A percentile compares a stretch with the other conserved stretches of the same genome.
Evolutionary conservation across 1,284 basidiomycete species (phyloP).

Genomic region (Cutaneotrichosporon arboriforme): DNA sequence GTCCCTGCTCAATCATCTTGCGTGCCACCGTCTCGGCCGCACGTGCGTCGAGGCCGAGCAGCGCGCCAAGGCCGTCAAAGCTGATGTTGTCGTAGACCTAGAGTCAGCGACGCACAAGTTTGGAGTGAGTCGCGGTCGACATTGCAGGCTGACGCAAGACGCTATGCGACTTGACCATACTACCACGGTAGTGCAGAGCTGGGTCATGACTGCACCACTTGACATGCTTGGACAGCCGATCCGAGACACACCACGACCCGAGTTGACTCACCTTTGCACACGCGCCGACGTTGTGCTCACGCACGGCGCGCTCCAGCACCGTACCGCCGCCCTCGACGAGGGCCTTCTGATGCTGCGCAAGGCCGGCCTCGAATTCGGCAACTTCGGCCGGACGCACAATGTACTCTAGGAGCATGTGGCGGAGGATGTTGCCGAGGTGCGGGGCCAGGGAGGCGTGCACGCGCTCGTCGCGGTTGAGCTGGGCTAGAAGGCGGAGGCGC

Average conservation of each 20-base stretch:
- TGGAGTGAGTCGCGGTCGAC: too few species aligned
- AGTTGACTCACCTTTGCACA: slow-evolving; percentile 72
- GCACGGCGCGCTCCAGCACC: slow-evolving; percentile 93
- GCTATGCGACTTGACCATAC: too few species aligned
- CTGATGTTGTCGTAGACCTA: slow-evolving; percentile 88
- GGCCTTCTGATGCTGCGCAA: slow-evolving; percentile 89
- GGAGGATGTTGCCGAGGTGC: slow-evolving; percentile 69
- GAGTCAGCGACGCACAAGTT: slow-evolving; percentile 8
- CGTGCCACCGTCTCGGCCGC: slow-evolving; percentile 90
- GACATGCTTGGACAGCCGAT: too few species aligned
- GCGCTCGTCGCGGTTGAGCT: slow-evolving; percentile 89
- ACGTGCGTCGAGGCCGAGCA: slow-evolving; percentile 76
- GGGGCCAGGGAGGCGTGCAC: slow-evolving; percentile 57
- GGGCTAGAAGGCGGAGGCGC: slow-evolving; percentile 82
- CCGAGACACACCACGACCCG: too few species aligned
- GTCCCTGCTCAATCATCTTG: slow-evolving; percentile 88
- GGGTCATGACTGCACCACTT: too few species aligned
- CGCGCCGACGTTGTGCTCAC: slow-evolving; percentile 96
- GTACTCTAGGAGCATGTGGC: slow-evolving; percentile 95
- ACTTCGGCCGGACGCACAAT: slow-evolving; percentile 86
- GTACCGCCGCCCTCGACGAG: slow-evolving; percentile 73
- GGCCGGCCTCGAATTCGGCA: slow-evolving; percentile 76
- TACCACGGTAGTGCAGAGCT: too few species aligned
- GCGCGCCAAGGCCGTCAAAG: slow-evolving; percentile 75
- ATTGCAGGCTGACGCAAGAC: too few species aligned